Base-by-base conservation (phyloP, 2,329 filamentous ascomycete genomes). In the Penicillium sp. region DNA sequence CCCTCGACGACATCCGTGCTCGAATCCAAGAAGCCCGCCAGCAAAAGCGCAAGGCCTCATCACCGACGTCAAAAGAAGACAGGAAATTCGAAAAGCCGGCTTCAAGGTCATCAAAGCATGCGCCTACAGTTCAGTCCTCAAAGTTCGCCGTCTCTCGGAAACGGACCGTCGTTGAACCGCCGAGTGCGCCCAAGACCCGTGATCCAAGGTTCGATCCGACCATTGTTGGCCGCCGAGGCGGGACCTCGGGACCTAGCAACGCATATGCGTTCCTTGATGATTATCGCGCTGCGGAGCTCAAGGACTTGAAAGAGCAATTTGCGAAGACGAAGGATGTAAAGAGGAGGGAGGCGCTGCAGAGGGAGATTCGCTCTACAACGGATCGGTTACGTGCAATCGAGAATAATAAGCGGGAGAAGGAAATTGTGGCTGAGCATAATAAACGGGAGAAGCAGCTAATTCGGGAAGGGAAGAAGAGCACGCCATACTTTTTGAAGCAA, bases 401-500 rank as follows among this genome's bases (percentile, higher is more conserved):
- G 69, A 83, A 85, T 56, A 91, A 89, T 79, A 90, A 92, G 64
- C 85, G 88, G 63, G 87, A 90, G 76, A 83, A 86, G 69, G 85
- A 87, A 61, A 80, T 98, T 47, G 71, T 94, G 58, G 83, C 87
- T 49, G 88, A 90, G 76, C 93, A 98, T 80, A 87, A 90, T 72
- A 86, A 86, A 79, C 85, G 88, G 76, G 95, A 99, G 83, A 93
- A 92, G 80, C 90, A 93, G 75, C 81, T 91, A 64, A 88, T 98
- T 56, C 88, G 88, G 70, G 87, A 96, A 80, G 95, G 95, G 64
- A 97, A 97, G 87, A 82, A 82, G 73, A 75, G 72, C 55, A 88
- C 86, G 75, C 94, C 95, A 0, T 99, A 93, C 80, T 98, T 92
- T 78, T 82, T 98, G 71, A 99, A 99, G 86, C 90, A 89, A 81